Percentiles rank a stretch among this genome's conserved stretches.
Conservation (phyloP, 2,329 filamentous ascomycete genomes). For the Verticillium albo-atrum region DNA sequence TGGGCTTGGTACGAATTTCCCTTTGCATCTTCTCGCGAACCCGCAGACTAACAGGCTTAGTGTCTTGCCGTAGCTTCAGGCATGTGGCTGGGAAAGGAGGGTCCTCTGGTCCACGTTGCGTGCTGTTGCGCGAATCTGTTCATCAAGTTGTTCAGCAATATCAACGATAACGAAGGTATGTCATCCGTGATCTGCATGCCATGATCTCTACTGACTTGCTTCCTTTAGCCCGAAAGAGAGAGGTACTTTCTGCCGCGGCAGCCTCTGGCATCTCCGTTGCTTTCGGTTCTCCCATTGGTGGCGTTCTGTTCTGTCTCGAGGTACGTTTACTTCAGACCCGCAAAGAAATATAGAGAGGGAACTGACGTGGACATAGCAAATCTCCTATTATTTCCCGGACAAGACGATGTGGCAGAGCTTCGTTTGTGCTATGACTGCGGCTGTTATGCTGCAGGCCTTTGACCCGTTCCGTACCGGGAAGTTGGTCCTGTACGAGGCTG, state of each 20-base stretch:
- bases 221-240: conserved; percentile 76
- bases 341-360: background rate
- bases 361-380: conserved; percentile 49
- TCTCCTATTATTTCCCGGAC: conserved; percentile 97
- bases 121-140: conserved; percentile 95
- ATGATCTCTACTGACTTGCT: background rate
- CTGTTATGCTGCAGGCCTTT: conserved; percentile 84
- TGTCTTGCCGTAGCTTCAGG: conserved; percentile 89
- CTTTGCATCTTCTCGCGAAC: background rate
- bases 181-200: background rate
- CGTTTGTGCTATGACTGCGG: conserved; percentile 98
- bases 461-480: conserved; percentile 95
- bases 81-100: conserved; percentile 96
- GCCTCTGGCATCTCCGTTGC: conserved; percentile 91
- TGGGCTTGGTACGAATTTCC: conserved; percentile 65
- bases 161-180: conserved; percentile 82
- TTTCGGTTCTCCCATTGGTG: conserved; percentile 90
- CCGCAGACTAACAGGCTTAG: conserved; percentile 36
- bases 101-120: conserved; percentile 89
- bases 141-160: conserved; percentile 78
- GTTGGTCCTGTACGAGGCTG: conserved; percentile 92
- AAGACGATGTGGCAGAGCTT: conserved; percentile 99
- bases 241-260: conserved; percentile 87
- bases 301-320: conserved; percentile 93
- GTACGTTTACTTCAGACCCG: conserved; percentile 30